Conservation (phyloP, 129 eudicot genomes). For the Ambrosia trifida region DNA sequence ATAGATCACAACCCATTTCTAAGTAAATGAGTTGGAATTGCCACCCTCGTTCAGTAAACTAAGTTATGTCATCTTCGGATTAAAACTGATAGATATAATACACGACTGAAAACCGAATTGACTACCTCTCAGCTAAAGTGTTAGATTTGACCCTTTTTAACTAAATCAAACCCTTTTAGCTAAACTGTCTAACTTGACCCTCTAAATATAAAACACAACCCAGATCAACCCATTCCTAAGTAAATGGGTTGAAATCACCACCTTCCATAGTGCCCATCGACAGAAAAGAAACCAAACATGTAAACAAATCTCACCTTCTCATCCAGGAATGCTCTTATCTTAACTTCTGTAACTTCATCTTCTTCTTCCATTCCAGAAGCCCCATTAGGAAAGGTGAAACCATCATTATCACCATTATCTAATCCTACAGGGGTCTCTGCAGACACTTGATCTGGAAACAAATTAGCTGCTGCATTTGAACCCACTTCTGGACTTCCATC, state of each 20-base stretch:
- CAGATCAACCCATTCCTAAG: neutral
- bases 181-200: neutral
- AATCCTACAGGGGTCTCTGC: constrained; percentile 33
- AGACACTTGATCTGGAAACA: constrained; percentile 38
- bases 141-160: neutral
- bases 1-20: neutral
- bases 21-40: neutral
- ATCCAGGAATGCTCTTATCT: constrained; percentile 78
- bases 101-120: neutral
- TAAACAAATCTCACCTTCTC: constrained; percentile 57
- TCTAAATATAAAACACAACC: neutral
- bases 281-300: neutral
- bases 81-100: neutral
- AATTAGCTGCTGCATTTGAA: constrained; percentile 34
- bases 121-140: neutral
- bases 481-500: constrained; percentile 66
- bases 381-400: constrained; percentile 77
- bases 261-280: neutral
- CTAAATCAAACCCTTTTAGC: neutral
- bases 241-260: neutral
- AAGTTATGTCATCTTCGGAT: neutral
- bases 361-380: constrained; percentile 71
- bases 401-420: constrained; percentile 43
- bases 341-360: constrained; percentile 82
- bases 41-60: neutral